These are phyloP conservation scores for Oryza longistaminata DNA, from an alignment of 176 grass and related monocot species.

Conservation along the genomic window DNA sequence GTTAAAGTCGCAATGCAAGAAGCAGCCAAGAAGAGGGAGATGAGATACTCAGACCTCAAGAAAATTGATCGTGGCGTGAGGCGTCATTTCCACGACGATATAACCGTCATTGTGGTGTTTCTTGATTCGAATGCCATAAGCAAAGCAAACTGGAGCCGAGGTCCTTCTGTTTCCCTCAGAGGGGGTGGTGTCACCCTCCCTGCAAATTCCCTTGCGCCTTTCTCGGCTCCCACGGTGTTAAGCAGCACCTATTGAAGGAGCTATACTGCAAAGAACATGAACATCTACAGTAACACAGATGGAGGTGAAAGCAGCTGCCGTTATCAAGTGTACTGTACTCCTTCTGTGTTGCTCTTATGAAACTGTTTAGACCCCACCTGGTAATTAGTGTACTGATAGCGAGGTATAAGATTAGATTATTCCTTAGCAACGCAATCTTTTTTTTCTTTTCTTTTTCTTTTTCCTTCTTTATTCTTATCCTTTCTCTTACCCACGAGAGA, in stretches of 20 bases:
- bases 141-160: conserved; percentile 61
- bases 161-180: conserved; percentile 45
- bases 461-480: conserved; percentile 38
- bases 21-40: conserved; percentile 90
- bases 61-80: conserved; percentile 78
- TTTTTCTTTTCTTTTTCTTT: background rate
- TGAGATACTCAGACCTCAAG: conserved; percentile 91
- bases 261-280: background rate
- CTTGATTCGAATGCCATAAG: conserved; percentile 59
- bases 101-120: conserved; percentile 70
- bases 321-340: conserved; percentile 11
- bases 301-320: conserved; percentile 7
- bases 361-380: conserved; percentile 34
- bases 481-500: conserved; percentile 40
- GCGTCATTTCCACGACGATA: conserved; percentile 85
- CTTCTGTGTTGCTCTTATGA: conserved; percentile 30
- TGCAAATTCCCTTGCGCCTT: conserved; percentile 58
- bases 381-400: conserved; percentile 68
- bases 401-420: conserved; percentile 66
- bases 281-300: conserved; percentile 22
- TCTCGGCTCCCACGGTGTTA: conserved; percentile 41
- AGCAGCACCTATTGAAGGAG: conserved; percentile 45
- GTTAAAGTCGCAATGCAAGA: conserved; percentile 68
- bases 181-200: conserved; percentile 65
- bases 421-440: conserved; percentile 35